Evolutionary conservation across 768 basidiomycete species (phyloP).

Genomic region (Lyophyllum shimeji): DNA sequence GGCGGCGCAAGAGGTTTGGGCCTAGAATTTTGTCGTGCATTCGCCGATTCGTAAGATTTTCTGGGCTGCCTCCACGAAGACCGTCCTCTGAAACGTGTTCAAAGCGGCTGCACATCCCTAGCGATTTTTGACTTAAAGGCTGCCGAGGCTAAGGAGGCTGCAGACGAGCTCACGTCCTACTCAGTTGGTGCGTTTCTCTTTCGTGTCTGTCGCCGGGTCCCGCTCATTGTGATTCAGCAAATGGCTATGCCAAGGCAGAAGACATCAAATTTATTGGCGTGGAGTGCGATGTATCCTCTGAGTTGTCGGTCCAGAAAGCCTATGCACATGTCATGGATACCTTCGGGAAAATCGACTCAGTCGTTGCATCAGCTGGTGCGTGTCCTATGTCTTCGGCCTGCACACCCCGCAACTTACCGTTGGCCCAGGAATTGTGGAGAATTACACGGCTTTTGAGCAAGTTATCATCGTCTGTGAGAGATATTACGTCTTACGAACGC

Average conservation of each 20-base stretch:
- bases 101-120: conserved; percentile 76
- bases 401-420: neutral
- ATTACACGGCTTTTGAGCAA: conserved; percentile 84
- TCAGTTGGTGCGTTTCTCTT: conserved; percentile 21
- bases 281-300: conserved; percentile 87
- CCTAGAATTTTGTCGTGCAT: conserved; percentile 87
- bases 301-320: conserved; percentile 72
- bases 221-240: conserved; percentile 35
- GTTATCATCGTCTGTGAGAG: conserved; percentile 19
- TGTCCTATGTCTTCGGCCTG: neutral
- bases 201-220: neutral
- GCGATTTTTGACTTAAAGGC: conserved; percentile 82
- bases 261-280: conserved; percentile 71
- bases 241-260: conserved; percentile 52
- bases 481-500: neutral
- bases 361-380: conserved; percentile 86
- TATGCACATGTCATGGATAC: conserved; percentile 64
- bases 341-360: conserved; percentile 73
- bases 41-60: conserved; percentile 72
- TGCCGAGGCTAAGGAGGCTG: conserved; percentile 65
- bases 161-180: conserved; percentile 54
- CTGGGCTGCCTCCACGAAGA: neutral
- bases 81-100: conserved; percentile 1
- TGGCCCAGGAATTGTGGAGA: conserved; percentile 75
- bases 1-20: conserved; percentile 93